Base-by-base conservation (phyloP, 768 basidiomycete species). In the Russula earlei region DNA sequence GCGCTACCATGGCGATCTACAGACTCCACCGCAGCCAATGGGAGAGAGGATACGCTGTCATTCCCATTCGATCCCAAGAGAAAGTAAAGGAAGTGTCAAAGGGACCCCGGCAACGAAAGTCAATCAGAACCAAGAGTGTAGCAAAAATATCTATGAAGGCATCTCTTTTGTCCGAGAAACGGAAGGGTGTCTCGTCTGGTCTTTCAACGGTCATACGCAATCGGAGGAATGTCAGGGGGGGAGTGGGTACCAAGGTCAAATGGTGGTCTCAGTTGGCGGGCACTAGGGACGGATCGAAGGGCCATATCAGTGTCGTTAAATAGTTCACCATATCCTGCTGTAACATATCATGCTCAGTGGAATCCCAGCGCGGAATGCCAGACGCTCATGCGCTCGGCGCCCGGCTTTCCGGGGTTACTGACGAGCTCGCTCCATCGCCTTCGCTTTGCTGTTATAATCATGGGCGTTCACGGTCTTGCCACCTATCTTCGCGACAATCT, bases 1-100 rank as follows among this genome's bases (percentile, higher is more conserved):
- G 94, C 49, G 95, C 94, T 0, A 89, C 93, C 0, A 96, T 99
- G 91, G 94, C 91, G 0, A 74, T 97, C 37, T 97, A 87, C 68
- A 78, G 92, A 7, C 66, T 94, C 17, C 78, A 93, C 68, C 84
- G 87, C 62, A 82, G 81, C 49, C 76, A 81, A 45, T 98, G 91
- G 91, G 94, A 98, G 46, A 63, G 63, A 27, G 61, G 52, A 2
- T 59, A 60, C 41, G 38, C 42, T 20, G 47, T 52, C 10, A 43
- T 48, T 20, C 49, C 53, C 24, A 44, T 56, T 38, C 59, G 51
- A 34, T 50, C 58, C 12, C 40, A 17, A 31, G 33, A 38, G 27
- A 48, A 53, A 11, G 48, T 27, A 19, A 43, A 53, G 62, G 59
- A 43, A 29, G 49, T 33, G 19, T 27, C 36, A 20, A 49, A 37